phyloP scores from a whole-genome alignment of 805 yeast species.

The Ogataea trehalophila region DNA sequence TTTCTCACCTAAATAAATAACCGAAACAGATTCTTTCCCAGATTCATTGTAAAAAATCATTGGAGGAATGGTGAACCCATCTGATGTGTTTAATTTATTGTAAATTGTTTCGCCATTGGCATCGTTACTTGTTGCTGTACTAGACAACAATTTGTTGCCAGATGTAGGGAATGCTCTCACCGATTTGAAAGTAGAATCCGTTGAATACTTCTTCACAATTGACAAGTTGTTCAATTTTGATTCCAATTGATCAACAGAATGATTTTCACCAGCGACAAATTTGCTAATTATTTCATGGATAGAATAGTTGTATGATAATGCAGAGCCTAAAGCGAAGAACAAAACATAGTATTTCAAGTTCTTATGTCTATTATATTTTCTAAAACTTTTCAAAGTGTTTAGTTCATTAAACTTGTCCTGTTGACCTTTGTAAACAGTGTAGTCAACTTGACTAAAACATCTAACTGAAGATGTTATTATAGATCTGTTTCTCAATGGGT shows the following conservation, averaged over 20 bases:
- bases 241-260: slow-evolving; percentile 35
- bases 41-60: slow-evolving; percentile 54
- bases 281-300: slow-evolving; percentile 24
- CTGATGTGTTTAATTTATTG: slow-evolving; percentile 62
- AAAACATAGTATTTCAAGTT: slow-evolving; percentile 12
- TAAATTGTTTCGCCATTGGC: slow-evolving; percentile 27
- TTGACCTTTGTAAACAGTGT: slow-evolving; percentile 10
- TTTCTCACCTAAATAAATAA: slow-evolving; percentile 72
- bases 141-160: slow-evolving; percentile 27
- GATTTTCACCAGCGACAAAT: slow-evolving; percentile 9
- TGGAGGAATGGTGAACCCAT: slow-evolving; percentile 76
- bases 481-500: neutral
- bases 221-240: slow-evolving; percentile 44
- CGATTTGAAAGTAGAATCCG: slow-evolving; percentile 34
- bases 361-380: slow-evolving; percentile 9
- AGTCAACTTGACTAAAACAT: slow-evolving; percentile 13
- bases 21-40: slow-evolving; percentile 55
- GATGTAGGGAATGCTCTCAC: slow-evolving; percentile 39
- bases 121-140: too few relatives aligned
- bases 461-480: neutral
- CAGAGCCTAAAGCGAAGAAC: slow-evolving; percentile 23
- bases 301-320: slow-evolving; percentile 24
- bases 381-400: slow-evolving; percentile 6
- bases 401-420: slow-evolving; percentile 5
- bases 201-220: slow-evolving; percentile 43